Evolutionary conservation across 768 basidiomycete genomes (phyloP), one percentile per base, ranked within the genome.

Genomic region (Termitomyces sp.): DNA sequence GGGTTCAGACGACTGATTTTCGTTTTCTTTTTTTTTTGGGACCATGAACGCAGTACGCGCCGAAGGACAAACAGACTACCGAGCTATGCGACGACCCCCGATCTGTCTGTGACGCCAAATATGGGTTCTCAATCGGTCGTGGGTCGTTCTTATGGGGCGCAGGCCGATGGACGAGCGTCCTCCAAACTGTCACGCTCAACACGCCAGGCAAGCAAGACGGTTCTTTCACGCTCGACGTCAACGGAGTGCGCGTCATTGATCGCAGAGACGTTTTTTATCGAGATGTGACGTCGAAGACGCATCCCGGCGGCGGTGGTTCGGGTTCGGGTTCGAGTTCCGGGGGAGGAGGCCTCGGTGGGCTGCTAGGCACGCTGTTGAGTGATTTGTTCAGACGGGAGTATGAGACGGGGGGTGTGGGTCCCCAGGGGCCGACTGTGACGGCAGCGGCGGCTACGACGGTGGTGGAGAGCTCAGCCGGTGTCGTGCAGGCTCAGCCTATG

Each of bases 121-220:
- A 92, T 67, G 92, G 92, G 0, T 76, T 92, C 29, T 92, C 90
- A 1, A 76, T 94, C 29, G 90, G 86, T 12, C 82, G 92, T 6
- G 90, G 90, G 0, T 78, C 87, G 0, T 94, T 91, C 77, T 68
- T 60, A 1, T 94, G 85, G 73, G 68, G 75, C 0, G 64, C 73
- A 3, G 91, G 91, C 0, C 76, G 70, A 43, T 94, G 91, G 92
- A 92, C 92, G 46, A 82, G 75, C 40, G 76, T 93, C 25, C 66
- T 69, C n/a, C 92, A 94, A 70, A 87, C 83, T 1, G 84, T 93
- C 29, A 68, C 71, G 45, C 79, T 94, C 56, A 94, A 93, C 67
- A 89, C 87, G 0, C 90, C 91, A 0, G 92, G 92, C 6, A 55
- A 74, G 61, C 84, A 82, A 61, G 83, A 94, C 66, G 91, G 92